Evolutionary conservation across 306 rosid species (phyloP).

Genomic region (Quercus gilva): DNA sequence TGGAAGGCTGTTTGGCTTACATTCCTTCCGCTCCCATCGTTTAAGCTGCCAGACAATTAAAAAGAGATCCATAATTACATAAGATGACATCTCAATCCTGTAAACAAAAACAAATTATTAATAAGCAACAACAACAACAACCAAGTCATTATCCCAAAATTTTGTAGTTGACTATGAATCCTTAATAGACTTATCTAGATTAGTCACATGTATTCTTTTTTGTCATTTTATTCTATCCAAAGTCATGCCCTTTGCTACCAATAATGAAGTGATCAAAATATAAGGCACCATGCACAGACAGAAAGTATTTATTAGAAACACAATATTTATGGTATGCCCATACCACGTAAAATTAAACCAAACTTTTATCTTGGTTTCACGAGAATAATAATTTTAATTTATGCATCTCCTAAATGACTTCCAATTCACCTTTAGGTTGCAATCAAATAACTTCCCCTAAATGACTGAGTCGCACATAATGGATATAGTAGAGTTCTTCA

Average conservation of each 20-base stretch:
- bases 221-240: too few relatives aligned
- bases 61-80: conserved; percentile 7
- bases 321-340: neutral
- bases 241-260: too few relatives aligned
- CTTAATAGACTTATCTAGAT: too few relatives aligned
- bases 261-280: too few relatives aligned
- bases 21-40: conserved; percentile 89
- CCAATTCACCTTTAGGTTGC: neutral
- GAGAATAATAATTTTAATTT: neutral
- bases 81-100: conserved; percentile 4
- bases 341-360: neutral
- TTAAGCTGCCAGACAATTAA: conserved; percentile 55
- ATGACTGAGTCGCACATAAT: neutral
- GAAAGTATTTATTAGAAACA: neutral
- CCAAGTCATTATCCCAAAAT: too few relatives aligned
- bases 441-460: neutral
- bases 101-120: neutral
- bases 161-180: too few relatives aligned
- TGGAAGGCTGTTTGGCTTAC: conserved; percentile 94
- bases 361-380: neutral
- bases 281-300: too few relatives aligned
- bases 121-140: neutral
- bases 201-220: too few relatives aligned
- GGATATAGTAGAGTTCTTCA: neutral
- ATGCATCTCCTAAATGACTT: neutral